Base-by-base conservation (phyloP, 305 asterid species). In the Fraxinus angustifolia region DNA sequence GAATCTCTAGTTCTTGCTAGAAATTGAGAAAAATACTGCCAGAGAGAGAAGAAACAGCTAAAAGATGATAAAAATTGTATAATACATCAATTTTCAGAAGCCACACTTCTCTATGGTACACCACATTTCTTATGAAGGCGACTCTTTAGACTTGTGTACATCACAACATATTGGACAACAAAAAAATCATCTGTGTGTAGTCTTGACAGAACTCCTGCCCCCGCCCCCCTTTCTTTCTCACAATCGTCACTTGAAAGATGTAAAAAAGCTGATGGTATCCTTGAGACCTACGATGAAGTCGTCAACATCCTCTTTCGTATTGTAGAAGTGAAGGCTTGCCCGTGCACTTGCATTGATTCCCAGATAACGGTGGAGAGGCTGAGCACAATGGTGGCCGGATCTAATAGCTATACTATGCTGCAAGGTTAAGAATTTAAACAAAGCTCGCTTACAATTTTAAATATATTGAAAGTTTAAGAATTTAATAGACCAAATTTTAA, bases 341-440 rank as follows among this genome's bases (percentile, higher is more conserved):
- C 99, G 91, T 8, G 98, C 98, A 30, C 97, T 94, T 0, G 98
- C 90, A 34, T 84, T 90, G 83, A 94, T 89, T 77, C 97, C 98
- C 83, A 96, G 78, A 78, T 88, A 83, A 16, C 92, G 92, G 82
- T 96, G 98, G 36, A 96, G 97, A 65, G 97, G 98, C 87, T 94
- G 98, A 35, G 99, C 99, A 34, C 99, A 96, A 75, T 96, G 98
- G 83, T 93, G 97, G 3, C 99, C 98, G 2, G 99, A 93, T 86
- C 99, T 91, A 79, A 96, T 85, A 17, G 97, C 99, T 28, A 96
- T 89, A 50, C 97, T 90, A 58, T 96, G 97, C 97, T 96, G 97
- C 71, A 79, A 79, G 67, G 65, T 35, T 14, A 65, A 48, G 33
- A n/a, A 56, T 19, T 50, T 50, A 50, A 50, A 16, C 60, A 50